Evolutionary conservation across 2,329 filamentous ascomycete species (phyloP).

Genomic region (Aspergillus sp.): DNA sequence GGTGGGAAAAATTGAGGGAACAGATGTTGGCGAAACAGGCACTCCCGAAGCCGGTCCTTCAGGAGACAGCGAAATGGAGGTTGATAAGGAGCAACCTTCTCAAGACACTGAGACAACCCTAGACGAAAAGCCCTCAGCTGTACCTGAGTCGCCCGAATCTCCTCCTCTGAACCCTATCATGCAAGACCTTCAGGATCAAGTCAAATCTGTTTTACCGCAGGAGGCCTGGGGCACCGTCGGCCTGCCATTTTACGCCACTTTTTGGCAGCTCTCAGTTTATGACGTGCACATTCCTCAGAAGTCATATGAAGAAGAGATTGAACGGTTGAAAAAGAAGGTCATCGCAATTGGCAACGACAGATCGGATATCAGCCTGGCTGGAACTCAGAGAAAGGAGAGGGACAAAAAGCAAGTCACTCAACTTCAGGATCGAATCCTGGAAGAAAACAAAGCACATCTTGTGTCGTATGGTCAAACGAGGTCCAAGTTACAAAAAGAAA

Average conservation of each 20-base stretch:
- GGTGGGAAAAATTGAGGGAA: constrained; percentile 34
- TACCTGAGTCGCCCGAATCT: constrained; percentile 36
- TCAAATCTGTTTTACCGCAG: constrained; percentile 62
- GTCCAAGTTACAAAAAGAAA: constrained; percentile 70
- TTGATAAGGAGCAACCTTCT: constrained; percentile 31
- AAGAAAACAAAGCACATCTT: constrained; percentile 71
- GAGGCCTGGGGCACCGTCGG: constrained; percentile 70
- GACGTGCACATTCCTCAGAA: constrained; percentile 76
- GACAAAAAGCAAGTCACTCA: constrained; percentile 69
- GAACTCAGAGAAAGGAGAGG: constrained; percentile 65
- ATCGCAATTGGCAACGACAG: constrained; percentile 69
- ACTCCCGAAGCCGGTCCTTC: constrained; percentile 19
- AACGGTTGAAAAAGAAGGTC: constrained; percentile 66
- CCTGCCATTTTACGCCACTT: constrained; percentile 80
- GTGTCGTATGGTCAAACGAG: constrained; percentile 67
- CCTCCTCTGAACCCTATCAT: constrained; percentile 68
- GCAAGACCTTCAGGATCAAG: constrained; percentile 68
- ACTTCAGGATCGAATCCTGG: constrained; percentile 66
- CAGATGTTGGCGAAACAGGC: constrained; percentile 26
- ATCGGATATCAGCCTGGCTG: constrained; percentile 68
- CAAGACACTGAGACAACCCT: constrained; percentile 15
- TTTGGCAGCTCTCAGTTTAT: constrained; percentile 85
- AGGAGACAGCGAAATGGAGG: constrained; percentile 33
- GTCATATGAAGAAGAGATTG: constrained; percentile 76
- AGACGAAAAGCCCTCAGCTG: constrained; percentile 23